Conservation (phyloP, 352 stramenopile species). For the Globisporangium cederbergense region DNA sequence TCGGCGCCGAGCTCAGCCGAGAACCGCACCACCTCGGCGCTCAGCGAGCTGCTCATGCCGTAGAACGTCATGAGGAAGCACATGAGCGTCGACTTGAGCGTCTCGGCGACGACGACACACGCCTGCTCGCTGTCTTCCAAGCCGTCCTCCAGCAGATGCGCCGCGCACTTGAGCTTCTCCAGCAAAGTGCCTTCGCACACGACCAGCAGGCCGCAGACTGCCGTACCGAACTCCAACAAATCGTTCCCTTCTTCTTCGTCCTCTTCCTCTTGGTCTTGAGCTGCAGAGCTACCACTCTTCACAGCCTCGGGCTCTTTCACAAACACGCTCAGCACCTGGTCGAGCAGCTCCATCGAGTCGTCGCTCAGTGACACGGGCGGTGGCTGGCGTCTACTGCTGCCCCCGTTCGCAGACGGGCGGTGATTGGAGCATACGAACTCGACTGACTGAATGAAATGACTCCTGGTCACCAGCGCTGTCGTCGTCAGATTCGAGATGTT, state of each 20-base stretch:
- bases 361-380: conserved; percentile 43
- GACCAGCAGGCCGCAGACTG: conserved; percentile 63
- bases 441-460: conserved; percentile 48
- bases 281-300: conserved; percentile 12
- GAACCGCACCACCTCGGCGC: conserved; percentile 63
- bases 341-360: conserved; percentile 56
- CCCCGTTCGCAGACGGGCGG: conserved; percentile 2
- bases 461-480: conserved; percentile 36
- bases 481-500: conserved; percentile 15
- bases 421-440: conserved; percentile 39
- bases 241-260: conserved; percentile 53
- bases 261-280: conserved; percentile 25
- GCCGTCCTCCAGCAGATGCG: conserved; percentile 28
- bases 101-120: conserved; percentile 47
- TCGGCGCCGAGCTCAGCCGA: conserved; percentile 67
- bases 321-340: conserved; percentile 66
- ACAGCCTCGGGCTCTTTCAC: conserved; percentile 38
- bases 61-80: conserved; percentile 84
- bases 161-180: conserved; percentile 52
- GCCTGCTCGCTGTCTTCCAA: conserved; percentile 27
- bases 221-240: conserved; percentile 43
- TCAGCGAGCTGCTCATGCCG: conserved; percentile 76
- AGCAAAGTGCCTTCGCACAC: conserved; percentile 62
- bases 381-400: conserved; percentile 5
- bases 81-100: conserved; percentile 59